Conservation (phyloP, 495 filamentous ascomycete genomes). For the Podospora appendiculata region DNA sequence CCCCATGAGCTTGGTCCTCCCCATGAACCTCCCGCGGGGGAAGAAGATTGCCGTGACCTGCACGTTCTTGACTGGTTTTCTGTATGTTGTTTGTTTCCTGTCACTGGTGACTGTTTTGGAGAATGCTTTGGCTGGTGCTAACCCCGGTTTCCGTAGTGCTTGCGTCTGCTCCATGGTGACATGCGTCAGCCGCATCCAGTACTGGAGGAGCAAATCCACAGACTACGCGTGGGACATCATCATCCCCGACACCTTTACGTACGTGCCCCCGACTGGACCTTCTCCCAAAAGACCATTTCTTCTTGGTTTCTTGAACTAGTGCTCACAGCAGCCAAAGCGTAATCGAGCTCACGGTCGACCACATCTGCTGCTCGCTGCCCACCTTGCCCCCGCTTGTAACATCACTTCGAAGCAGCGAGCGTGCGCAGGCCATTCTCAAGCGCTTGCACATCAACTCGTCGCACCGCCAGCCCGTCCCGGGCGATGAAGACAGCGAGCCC, state of each 20-base stretch:
- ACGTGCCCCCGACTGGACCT: background rate
- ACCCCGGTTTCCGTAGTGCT: background rate
- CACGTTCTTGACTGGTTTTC: background rate
- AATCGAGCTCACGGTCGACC: background rate
- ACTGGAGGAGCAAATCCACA: background rate
- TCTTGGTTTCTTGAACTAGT: background rate
- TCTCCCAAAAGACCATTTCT: no score
- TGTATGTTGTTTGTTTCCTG: background rate
- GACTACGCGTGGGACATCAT: background rate
- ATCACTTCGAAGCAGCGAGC: background rate
- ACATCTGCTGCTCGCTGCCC: background rate
- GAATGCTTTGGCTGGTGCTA: background rate
- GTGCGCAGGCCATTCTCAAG: background rate
- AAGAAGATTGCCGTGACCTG: background rate
- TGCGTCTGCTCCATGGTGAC: background rate
- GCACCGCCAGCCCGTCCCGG: background rate
- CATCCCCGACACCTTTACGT: background rate
- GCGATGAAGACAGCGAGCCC: background rate
- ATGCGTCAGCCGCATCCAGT: background rate
- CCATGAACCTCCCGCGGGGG: background rate
- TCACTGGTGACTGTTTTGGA: background rate
- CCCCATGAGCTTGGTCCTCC: background rate
- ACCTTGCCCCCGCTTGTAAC: background rate
- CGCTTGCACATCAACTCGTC: background rate
- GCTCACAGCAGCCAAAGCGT: background rate